Conservation (phyloP, 2,329 filamentous ascomycete genomes). For the Calonectria leucothoes region DNA sequence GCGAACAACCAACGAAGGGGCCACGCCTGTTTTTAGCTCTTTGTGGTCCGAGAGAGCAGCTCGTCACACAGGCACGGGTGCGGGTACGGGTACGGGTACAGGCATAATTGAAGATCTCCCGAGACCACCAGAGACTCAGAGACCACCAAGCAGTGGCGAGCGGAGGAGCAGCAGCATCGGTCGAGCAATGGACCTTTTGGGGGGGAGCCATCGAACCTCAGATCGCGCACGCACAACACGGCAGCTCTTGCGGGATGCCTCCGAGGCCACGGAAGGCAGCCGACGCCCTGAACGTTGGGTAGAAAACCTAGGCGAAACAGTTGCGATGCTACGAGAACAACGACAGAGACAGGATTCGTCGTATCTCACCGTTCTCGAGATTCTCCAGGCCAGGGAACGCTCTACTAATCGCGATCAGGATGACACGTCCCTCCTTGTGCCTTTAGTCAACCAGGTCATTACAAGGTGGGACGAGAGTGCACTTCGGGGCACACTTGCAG, state of each 20-base stretch:
- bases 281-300: conserved; percentile 47
- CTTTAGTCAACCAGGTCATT: conserved; percentile 52
- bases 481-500: conserved; percentile 44
- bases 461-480: conserved; percentile 53
- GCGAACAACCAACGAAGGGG: conserved; percentile 33
- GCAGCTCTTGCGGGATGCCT: conserved; percentile 46
- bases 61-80: conserved; percentile 32
- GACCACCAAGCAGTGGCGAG: conserved; percentile 39
- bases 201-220: conserved; percentile 49
- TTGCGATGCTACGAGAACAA: conserved; percentile 50
- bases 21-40: conserved; percentile 14
- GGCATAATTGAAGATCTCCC: conserved; percentile 24
- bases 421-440: conserved; percentile 50
- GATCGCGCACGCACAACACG: conserved; percentile 49
- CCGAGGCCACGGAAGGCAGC: conserved; percentile 27
- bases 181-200: conserved; percentile 53
- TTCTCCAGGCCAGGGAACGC: conserved; percentile 50
- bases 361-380: conserved; percentile 52
- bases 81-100: conserved; percentile 35
- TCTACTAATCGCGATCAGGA: conserved; percentile 48
- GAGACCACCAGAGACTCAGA: conserved; percentile 15
- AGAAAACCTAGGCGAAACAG: conserved; percentile 50
- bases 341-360: conserved; percentile 50
- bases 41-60: conserved; percentile 29
- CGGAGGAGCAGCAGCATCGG: conserved; percentile 51